Evolutionary conservation across 129 eudicot species (phyloP), one percentile per base, ranked within the genome.

Genomic region (Centella asiatica): DNA sequence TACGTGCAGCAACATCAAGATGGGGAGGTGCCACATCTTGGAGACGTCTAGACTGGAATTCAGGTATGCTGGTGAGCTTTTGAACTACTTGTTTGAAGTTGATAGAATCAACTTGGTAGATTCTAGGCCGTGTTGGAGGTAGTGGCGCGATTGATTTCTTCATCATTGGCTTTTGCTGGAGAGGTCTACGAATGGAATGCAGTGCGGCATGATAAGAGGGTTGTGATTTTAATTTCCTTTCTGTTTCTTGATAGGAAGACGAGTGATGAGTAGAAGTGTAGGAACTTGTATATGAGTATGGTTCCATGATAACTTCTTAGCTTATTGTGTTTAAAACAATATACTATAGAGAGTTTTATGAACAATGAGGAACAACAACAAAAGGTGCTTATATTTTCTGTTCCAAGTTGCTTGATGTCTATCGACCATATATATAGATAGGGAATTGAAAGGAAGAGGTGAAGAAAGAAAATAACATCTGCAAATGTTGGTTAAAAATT

Each of bases 1-100:
- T n/a, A n/a, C n/a, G 48, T 4, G 72, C 26, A 3, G 82, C 73
- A 19, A 81, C 74, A 63, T 62, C 45, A 20, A 78, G 82, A 0
- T 85, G 79, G 0, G 89, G 89, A 4, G 89, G 89, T 0, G 89
- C 89, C 20, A 78, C 61, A 31, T 65, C 74, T 60, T 77, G 66
- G 12, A 64, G 74, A 22, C 66, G 77, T 52, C 71, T 73, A 24
- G 68, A 48, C 39, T 81, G 85, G 57, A 60, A 73, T 11, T 74
- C 78, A 0, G 66, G 72, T 17, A 74, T 65, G 31, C 84, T 72
- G 14, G 97, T 89, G 19, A 89, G 95, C 74, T 25, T 55, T 45
- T 82, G 97, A 59, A 89, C 97, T 3, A 74, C 85, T 34, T 82
- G 74, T 57, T 73, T 80, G 79, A 89, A 89, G 25, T 89, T 62